Evolutionary conservation across 371 early-diverging fungal genomes (phyloP), one percentile per base, ranked within the genome.

Genomic region (Batrachochytrium dendrobatidis): DNA sequence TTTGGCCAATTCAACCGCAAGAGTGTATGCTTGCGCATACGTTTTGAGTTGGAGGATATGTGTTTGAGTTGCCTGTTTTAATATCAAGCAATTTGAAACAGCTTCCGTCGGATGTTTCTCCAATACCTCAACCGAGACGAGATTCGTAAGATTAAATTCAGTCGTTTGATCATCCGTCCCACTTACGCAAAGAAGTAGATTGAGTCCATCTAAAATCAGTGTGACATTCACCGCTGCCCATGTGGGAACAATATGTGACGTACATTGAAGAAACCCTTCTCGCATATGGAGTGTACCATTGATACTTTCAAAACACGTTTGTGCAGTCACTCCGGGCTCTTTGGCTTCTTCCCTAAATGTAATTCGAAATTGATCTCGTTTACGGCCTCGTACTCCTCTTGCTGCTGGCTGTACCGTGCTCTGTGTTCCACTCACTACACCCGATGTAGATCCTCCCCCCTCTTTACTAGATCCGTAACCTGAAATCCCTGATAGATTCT

Each of bases 261-360:
- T 39, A n/a, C 39, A 39, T n/a, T 39, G 39, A 12, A 39, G 12
- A n/a, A 15, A 39, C 39, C 39, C 39, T 39, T 39, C 39, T 12
- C 39, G 39, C 39, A 39, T 12, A 39, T 39, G 39, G 39, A 39
- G n/a, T n/a, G 39, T 39, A n/a, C 39, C 39, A n/a, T 39, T 39
- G 39, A 39, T 39, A n/a, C 15, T 12, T n/a, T 39, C 39, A 39
- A 39, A 39, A n/a, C 12, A n/a, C 39, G 39, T 39, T 39, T 39
- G 15, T 12, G n/a, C 15, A n/a, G 15, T 39, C 39, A n/a, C 39
- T n/a, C 15, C 12, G 15, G 39, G 39, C 15, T 39, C 39, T n/a
- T 39, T 39, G 39, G 12, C 39, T 12, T 12, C 39, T 12, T 39
- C 39, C 15, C 15, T 15, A 39, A 39, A 39, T n/a, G n/a, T n/a